Percentiles rank a stretch among this genome's conserved stretches.
These are phyloP conservation scores for Sporothrix euskadiensis DNA, from an alignment of 2,329 filamentous ascomycete species.

Conservation along the genomic window DNA sequence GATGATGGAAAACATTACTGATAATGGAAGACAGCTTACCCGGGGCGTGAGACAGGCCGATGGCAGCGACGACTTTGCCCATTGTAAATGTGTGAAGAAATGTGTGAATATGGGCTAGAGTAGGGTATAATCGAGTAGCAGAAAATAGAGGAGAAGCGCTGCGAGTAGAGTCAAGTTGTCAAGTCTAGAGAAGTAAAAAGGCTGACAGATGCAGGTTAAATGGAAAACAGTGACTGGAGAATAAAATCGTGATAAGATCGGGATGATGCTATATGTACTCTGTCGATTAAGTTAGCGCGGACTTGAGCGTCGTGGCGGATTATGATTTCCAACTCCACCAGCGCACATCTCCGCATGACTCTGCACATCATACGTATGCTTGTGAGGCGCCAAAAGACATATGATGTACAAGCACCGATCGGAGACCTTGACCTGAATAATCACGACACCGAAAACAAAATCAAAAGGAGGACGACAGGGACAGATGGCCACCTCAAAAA, in stretches of 20 bases:
- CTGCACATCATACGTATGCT: background rate
- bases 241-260: background rate
- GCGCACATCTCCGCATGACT: background rate
- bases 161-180: background rate
- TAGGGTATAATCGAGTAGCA: too few relatives aligned
- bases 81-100: slow-evolving; percentile 11
- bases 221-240: background rate
- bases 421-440: too few relatives aligned
- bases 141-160: background rate
- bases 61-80: slow-evolving; percentile 31
- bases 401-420: background rate
- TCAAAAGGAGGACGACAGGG: background rate
- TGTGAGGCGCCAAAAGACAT: background rate
- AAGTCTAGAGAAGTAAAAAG: background rate
- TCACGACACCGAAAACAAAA: background rate
- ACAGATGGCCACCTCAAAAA: slow-evolving; percentile 9
- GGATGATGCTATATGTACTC: background rate
- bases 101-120: background rate
- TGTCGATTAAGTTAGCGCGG: background rate
- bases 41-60: slow-evolving; percentile 30
- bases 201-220: background rate
- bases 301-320: background rate
- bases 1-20: background rate
- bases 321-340: background rate
- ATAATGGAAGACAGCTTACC: slow-evolving; percentile 18